Percentiles rank a stretch among this genome's conserved stretches.
These are phyloP conservation scores for Neurospora tetraspora DNA, from an alignment of 495 filamentous ascomycete genomes.

Conservation along the genomic window DNA sequence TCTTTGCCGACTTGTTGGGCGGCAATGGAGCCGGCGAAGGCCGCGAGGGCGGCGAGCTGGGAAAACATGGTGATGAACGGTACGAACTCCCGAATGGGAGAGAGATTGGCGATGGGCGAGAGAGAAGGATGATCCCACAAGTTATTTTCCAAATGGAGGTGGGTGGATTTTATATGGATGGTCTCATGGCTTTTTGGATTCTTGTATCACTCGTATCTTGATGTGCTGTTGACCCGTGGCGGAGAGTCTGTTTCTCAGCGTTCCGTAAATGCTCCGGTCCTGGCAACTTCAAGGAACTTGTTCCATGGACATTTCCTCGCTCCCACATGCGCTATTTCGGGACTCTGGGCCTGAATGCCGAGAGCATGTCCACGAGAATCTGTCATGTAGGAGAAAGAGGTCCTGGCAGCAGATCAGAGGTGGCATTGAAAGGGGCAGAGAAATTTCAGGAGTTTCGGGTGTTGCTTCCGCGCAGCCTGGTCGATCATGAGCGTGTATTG, in stretches of 20 bases:
- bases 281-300: background rate
- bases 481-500: background rate
- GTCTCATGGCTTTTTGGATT: conserved; percentile 1
- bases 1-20: conserved; percentile 48
- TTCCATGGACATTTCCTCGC: background rate
- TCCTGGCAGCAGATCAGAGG: conserved; percentile 8
- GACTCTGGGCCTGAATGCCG: conserved; percentile 16
- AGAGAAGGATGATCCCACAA: background rate
- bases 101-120: background rate
- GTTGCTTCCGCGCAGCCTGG: background rate
- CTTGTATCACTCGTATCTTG: background rate
- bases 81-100: background rate
- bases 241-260: background rate
- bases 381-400: background rate
- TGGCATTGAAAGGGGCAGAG: conserved; percentile 10
- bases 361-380: conserved; percentile 7
- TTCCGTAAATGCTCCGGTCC: background rate
- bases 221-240: background rate
- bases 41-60: conserved; percentile 19
- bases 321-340: background rate
- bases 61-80: conserved; percentile 14
- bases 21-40: conserved; percentile 27
- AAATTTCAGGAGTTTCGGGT: background rate
- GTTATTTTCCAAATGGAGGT: background rate
- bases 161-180: conserved; percentile 10